Base-by-base conservation (phyloP, 2,329 filamentous ascomycete genomes). In the Fusarium floridanum region DNA sequence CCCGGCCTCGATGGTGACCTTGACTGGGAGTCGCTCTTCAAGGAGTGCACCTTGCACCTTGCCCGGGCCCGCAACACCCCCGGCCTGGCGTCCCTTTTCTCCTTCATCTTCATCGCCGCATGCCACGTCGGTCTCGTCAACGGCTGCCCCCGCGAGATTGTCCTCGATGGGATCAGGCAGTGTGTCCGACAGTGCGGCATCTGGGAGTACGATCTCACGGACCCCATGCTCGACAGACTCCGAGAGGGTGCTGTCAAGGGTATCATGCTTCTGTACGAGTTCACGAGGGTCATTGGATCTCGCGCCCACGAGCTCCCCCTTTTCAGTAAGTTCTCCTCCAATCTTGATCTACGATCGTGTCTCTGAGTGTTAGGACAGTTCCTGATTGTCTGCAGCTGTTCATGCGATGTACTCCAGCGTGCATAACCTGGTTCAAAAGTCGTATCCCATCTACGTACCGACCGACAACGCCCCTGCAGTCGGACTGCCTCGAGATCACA, bases 301-400 rank as follows among this genome's bases (percentile, higher is more conserved):
- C 68, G 73, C 24, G 73, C 73, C 24, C 56, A 74, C 12, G 73
- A 72, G 50, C 64, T 72, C n/a, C 73, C 70, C 29, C 41, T 76
- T 16, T 57, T 74, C 48, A 50, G 70, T 69, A 64, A 59, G 70
- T 55, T 24, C 39, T 24, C 20, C 45, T 12, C 43, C 14, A 17
- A 29, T 29, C 10, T 4, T 4, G 24, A 53, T 53, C 5, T 10
- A 7, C 6, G 5, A 17, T 10, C 45, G 4, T n/a, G 22, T 37
- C 27, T 56, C 56, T 59, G 16, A 37, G n/a, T 22, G 16, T 32
- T 27, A 6, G 66, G 27, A 20, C 27, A 75, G 72, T 50, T 56
- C 41, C 48, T 32, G 17, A 45, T 4, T 73, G 61, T 32, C 39
- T 75, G 27, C 36, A 68, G 32, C 22, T 73, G 17, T 73, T 73